Evolutionary conservation across 441 rosid genomes (phyloP), one percentile per base, ranked within the genome.

Genomic region (Dalechampia spathulata): DNA sequence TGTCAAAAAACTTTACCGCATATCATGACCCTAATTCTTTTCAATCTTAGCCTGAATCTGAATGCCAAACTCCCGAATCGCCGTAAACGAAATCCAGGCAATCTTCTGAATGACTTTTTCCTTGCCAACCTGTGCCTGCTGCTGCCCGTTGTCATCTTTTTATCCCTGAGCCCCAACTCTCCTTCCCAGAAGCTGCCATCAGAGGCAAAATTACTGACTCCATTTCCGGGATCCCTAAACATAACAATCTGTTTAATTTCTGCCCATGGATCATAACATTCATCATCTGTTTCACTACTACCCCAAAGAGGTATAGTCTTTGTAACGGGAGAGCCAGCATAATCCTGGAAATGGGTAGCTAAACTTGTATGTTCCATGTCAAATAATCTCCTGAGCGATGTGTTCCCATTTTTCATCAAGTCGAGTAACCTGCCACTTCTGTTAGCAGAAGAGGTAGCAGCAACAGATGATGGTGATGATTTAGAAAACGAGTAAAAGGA

Each of bases 311-410:
- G 72, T 41, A 73, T 45, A 38, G 79, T 23, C 69, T 65, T 75
- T 14, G 32, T 36, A 0, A 67, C 5, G 2, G 83, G 76, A 1
- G 78, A 67, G 39, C 70, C 76, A 15, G 75, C 70, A 60, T 73
- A 78, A 20, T 69, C 72, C 41, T 66, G 49, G 51, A 78, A 76
- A 66, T 70, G 64, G 19, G 61, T 69, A 15, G 73, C 64, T 61
- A 78, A 74, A 65, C 80, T 68, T 0, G 74, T 72, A 15, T 70
- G 78, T 49, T 78, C 78, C 75, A 68, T 81, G 53, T 74, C 70
- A 47, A 77, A 72, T n/a, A 80, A 59, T 61, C 78, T 75, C 55
- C 30, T 42, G 38, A 73, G 42, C 16, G 80, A 77, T 0, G 75
- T 68, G 63, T 61, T 67, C 50, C 80, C 78, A 19, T 61, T 58